phyloP scores from a whole-genome alignment of 495 filamentous ascomycete species.

The Penicillium roqueforti region DNA sequence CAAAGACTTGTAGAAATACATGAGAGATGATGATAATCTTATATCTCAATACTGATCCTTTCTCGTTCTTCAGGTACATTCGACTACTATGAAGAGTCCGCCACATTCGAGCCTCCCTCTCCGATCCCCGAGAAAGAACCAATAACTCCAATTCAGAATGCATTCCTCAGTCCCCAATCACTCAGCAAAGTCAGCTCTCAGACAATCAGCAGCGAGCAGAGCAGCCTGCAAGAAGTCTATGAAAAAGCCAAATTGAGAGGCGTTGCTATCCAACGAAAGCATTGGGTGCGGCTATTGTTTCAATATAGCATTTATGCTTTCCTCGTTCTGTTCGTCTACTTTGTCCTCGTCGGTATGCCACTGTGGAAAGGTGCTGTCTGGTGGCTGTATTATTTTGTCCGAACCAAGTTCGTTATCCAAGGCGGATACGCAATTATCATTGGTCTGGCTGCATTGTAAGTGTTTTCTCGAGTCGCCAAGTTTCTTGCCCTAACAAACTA shows the following conservation, averaged over 20 bases:
- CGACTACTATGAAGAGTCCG: conserved; percentile 6
- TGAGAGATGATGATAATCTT: neutral
- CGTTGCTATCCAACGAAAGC: conserved; percentile 28
- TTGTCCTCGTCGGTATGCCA: conserved; percentile 38
- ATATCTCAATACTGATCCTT: neutral
- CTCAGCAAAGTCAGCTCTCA: conserved; percentile 8
- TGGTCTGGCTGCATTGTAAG: conserved; percentile 32
- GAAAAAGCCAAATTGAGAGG: conserved; percentile 28
- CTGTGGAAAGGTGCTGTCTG: conserved; percentile 42
- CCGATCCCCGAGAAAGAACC: conserved; percentile 14
- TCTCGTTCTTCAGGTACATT: conserved; percentile 7
- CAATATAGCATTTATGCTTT: conserved; percentile 34
- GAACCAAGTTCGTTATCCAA: conserved; percentile 32
- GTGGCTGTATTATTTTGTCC: conserved; percentile 38
- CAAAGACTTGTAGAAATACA: neutral
- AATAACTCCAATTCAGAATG: conserved; percentile 17
- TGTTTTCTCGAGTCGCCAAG: neutral
- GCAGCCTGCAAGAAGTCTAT: conserved; percentile 19
- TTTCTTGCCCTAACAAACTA: conserved; percentile 2
- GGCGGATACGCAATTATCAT: conserved; percentile 38
- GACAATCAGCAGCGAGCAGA: conserved; percentile 5
- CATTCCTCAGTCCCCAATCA: conserved; percentile 6
- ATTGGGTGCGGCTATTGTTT: conserved; percentile 33
- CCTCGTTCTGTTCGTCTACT: conserved; percentile 33
- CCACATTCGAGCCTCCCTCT: conserved; percentile 2